Base-by-base conservation (phyloP, 2,329 filamentous ascomycete species). In the Talaromyces sp. region DNA sequence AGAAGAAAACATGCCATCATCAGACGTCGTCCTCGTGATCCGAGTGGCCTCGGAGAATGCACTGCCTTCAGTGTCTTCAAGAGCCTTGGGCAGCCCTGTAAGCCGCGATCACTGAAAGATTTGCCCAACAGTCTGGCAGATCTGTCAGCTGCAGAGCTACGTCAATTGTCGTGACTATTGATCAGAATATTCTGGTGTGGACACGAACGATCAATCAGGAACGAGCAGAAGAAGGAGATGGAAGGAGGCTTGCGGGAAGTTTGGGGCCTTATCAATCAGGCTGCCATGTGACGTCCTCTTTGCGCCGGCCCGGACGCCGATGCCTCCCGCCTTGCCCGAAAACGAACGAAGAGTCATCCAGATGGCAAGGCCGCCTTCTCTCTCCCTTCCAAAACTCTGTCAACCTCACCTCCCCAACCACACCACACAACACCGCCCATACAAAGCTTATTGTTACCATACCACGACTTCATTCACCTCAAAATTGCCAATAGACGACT, bases 231-330 rank as follows among this genome's bases (percentile, higher is more conserved):
- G 29, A 54, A 51, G 47, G 47, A 22, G 47, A 51, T 29, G 25
- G 47, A 34, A 54, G 7, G n/a, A 25, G 53, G 31, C 53, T 56
- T 58, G 34, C 38, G 51, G 38, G 40, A 40, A 11, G 59, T 62
- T 38, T 8, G 31, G 29, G 29, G 29, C 53, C 49, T 53, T n/a
- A 31, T 6, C 6, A 29, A 53, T 65, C 58, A 65, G 64, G 64
- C 64, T 45, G 27, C 64, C n/a, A 56, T 49, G 58, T 62, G 64
- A 65, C 40, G 64, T 65, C 40, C 31, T 17, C 43, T 65, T 65
- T 49, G 49, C 54, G 27, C 38, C 58, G 64, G 64, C 15, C 49
- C 58, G 51, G 40, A 47, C 49, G 49, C 61, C 61, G 53, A 49
- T 38, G 45, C 19, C 56, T 38, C 47, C 62, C 53, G 43, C 53